These are phyloP conservation scores for Alternaria brassicicola DNA, from an alignment of 2,329 filamentous ascomycete genomes.

Conservation along the genomic window DNA sequence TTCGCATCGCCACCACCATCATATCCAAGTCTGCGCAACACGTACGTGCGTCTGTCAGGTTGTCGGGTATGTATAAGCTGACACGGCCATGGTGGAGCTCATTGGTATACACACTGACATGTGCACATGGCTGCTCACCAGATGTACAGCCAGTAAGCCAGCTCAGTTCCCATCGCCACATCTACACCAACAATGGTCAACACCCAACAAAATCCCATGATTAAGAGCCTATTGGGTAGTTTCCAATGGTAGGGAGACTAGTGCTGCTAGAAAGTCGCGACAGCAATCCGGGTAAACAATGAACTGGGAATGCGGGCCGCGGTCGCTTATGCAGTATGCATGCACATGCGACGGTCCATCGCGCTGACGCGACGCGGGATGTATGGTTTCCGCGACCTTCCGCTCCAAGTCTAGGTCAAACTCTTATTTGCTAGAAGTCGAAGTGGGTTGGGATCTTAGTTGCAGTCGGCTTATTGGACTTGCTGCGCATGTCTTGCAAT, in stretches of 20 bases:
- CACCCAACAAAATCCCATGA: background rate
- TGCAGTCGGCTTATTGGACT: background rate
- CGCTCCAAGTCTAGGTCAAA: background rate
- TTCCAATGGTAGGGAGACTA: fast-evolving
- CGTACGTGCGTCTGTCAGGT: background rate
- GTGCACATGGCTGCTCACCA: background rate
- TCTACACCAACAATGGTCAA: background rate
- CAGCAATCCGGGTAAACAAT: background rate
- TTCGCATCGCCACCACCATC: background rate
- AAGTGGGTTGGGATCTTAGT: background rate
- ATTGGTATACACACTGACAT: background rate
- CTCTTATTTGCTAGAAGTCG: background rate
- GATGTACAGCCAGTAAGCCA: background rate
- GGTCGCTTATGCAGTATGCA: background rate
- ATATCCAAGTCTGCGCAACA: background rate
- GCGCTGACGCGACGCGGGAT: constrained; percentile 1
- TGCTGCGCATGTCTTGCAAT: background rate
- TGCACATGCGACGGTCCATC: background rate
- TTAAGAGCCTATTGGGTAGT: background rate
- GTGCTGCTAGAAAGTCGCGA: background rate
- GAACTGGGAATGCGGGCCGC: background rate
- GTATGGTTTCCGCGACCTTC: background rate
- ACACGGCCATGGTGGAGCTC: background rate
- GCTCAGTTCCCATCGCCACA: background rate
- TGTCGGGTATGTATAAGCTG: background rate